Evolutionary conservation across 169 alveolate species (phyloP).

Genomic region (Plasmodium vinckei): DNA sequence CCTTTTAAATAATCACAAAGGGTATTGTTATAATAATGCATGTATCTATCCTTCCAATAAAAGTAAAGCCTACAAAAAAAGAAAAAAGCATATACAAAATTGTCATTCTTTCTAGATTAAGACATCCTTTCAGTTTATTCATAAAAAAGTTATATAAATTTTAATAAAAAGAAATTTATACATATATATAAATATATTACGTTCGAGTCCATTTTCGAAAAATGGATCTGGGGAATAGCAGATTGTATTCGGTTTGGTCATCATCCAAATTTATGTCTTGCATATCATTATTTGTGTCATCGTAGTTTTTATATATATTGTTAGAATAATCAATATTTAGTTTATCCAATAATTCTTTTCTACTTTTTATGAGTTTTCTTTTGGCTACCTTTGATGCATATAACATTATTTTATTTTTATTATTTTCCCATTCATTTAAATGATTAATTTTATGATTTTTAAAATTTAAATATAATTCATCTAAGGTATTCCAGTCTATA

Average conservation of each 20-base stretch:
- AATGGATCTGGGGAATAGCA: conserved; percentile 52
- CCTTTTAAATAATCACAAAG: conserved; percentile 72
- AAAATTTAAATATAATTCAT: conserved; percentile 78
- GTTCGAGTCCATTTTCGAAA: conserved; percentile 70
- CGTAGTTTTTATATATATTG: conserved; percentile 45
- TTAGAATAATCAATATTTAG: conserved; percentile 41
- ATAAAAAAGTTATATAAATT: too few species aligned
- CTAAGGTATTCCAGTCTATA: conserved; percentile 83
- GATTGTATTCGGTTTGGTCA: conserved; percentile 50
- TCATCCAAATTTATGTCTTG: conserved; percentile 21
- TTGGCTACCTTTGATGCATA: conserved; percentile 57
- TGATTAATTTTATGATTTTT: conserved; percentile 42
- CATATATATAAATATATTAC: conserved; percentile 11
- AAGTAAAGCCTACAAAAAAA: conserved; percentile 28
- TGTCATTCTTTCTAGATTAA: neutral
- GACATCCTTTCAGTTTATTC: too few species aligned
- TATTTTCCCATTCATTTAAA: conserved; percentile 53
- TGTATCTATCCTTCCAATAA: conserved; percentile 67
- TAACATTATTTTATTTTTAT: conserved; percentile 53
- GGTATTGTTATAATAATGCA: conserved; percentile 65
- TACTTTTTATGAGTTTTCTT: conserved; percentile 50
- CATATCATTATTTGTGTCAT: conserved; percentile 2
- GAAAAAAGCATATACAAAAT: neutral
- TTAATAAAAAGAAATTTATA: neutral
- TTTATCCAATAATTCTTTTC: conserved; percentile 28